These are phyloP conservation scores for Angomonas ambiguus DNA, from an alignment of 208 protist species.

Conservation along the genomic window DNA sequence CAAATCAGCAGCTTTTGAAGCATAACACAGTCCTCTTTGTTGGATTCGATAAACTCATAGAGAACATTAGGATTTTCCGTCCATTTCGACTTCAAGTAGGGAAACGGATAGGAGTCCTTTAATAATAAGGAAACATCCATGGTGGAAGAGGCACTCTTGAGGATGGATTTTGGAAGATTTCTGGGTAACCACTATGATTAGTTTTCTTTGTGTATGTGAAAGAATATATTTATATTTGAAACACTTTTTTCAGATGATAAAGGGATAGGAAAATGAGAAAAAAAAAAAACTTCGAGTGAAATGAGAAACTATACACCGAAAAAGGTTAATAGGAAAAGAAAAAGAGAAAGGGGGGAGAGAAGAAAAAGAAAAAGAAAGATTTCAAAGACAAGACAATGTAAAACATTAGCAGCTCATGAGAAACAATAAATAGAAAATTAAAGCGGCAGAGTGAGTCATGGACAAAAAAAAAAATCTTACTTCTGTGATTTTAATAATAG, in stretches of 20 bases:
- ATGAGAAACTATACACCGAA: neutral
- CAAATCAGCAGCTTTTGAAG: neutral
- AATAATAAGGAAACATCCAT: neutral
- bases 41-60: neutral
- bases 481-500: no score
- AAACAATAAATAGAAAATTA: no score
- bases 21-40: neutral
- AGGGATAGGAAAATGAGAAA: neutral
- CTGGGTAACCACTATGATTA: no score
- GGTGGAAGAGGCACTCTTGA: no score
- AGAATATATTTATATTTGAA: neutral
- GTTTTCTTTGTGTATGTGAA: no score
- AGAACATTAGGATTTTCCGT: neutral
- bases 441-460: no score
- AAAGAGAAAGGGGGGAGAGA: neutral
- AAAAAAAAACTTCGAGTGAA: no score
- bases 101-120: neutral
- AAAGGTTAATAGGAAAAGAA: neutral
- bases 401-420: no score
- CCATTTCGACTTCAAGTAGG: neutral
- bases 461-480: no score
- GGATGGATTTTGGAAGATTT: no score
- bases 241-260: neutral
- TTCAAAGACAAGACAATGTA: no score
- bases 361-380: neutral